Conservation (phyloP, 108 stramenopile species). For the Licmophora abbreviata region DNA sequence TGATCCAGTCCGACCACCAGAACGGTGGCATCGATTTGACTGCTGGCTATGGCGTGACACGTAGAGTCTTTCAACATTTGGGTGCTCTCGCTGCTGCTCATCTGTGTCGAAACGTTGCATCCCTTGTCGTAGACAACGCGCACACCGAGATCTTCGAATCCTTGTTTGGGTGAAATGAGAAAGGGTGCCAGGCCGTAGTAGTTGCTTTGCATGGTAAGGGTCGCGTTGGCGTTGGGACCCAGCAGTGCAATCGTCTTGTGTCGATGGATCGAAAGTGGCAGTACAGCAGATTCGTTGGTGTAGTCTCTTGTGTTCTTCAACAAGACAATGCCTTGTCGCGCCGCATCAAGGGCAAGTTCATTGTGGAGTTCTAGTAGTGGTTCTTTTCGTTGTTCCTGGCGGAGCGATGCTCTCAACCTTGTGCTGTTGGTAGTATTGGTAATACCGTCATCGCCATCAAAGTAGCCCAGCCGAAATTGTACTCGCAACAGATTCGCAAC, state of each 20-base stretch:
- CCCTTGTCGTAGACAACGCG: too few species aligned
- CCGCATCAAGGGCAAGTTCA: constrained; percentile 39
- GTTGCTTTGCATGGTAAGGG: constrained; percentile 18
- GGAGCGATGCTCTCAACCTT: too few species aligned
- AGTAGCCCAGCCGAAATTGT: constrained; percentile 34
- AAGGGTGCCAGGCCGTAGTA: constrained; percentile 34
- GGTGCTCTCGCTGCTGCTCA: too few species aligned
- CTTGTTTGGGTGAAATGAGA: too few species aligned
- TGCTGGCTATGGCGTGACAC: too few species aligned
- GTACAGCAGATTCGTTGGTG: background rate
- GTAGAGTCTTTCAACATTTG: too few species aligned
- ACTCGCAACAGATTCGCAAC: constrained; percentile 23
- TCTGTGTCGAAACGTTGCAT: too few species aligned
- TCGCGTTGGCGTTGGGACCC: constrained; percentile 40
- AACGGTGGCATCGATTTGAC: too few species aligned
- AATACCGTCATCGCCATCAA: constrained; percentile 26
- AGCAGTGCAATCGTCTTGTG: constrained; percentile 28
- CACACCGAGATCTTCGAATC: too few species aligned
- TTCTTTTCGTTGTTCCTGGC: too few species aligned
- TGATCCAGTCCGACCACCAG: constrained; percentile 32
- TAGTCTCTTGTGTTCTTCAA: too few species aligned
- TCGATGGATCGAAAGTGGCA: constrained; percentile 21
- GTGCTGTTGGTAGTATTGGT: constrained; percentile 8
- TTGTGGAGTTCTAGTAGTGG: too few species aligned
- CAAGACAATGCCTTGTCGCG: constrained; percentile 38